phyloP scores from a whole-genome alignment of 78 protist genomes.

The Polysphondylium violaceum region DNA sequence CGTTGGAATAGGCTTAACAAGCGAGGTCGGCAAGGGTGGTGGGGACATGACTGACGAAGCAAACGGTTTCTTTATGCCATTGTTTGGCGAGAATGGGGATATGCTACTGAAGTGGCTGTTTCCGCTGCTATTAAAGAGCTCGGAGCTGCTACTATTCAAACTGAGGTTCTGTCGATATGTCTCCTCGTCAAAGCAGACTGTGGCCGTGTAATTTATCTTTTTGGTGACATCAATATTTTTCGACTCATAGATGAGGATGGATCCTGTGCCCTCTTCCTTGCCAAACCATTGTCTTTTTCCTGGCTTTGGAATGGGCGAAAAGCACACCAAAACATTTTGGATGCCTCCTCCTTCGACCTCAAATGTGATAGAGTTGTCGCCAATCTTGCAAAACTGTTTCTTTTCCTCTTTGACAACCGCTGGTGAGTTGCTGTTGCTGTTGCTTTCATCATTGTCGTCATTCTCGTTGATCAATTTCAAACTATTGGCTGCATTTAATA shows the following conservation, averaged over 20 bases:
- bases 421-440: not conserved
- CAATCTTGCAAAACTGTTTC: conserved; percentile 36
- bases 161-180: conserved; percentile 63
- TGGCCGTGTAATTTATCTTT: conserved; percentile 49
- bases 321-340: conserved; percentile 64
- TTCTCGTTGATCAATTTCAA: too few species aligned
- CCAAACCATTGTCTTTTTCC: conserved; percentile 79
- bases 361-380: conserved; percentile 75
- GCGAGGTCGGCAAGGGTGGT: conserved; percentile 17
- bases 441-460: not conserved
- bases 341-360: conserved; percentile 79
- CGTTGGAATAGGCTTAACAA: conserved; percentile 12
- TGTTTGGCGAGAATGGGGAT: not conserved
- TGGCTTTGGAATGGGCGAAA: conserved; percentile 71
- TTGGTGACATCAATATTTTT: conserved; percentile 77
- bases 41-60: not conserved
- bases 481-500: not conserved
- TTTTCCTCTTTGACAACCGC: not conserved
- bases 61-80: not conserved
- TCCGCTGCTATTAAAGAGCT: not conserved
- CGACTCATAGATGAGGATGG: conserved; percentile 63
- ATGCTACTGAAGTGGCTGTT: not conserved
- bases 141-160: not conserved
- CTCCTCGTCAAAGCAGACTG: conserved; percentile 67
- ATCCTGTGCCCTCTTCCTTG: conserved; percentile 79